These are phyloP conservation scores for Aspergillus ochraceoroseus DNA, from an alignment of 2,329 filamentous ascomycete species.

Conservation along the genomic window DNA sequence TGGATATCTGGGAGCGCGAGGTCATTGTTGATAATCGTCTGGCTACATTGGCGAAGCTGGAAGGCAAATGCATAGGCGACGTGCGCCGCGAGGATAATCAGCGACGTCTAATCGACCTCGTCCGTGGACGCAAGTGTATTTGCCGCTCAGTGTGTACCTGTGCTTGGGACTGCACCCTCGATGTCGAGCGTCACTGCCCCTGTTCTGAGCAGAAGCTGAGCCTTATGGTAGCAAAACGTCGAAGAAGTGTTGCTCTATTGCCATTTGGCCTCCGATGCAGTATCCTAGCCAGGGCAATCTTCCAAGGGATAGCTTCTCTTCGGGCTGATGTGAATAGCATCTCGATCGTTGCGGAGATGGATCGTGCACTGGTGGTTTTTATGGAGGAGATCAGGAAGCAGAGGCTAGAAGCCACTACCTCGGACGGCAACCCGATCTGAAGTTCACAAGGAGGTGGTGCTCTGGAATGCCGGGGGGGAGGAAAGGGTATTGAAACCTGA, in stretches of 20 bases:
- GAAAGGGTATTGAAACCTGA: too few relatives aligned
- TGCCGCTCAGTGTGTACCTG: slow-evolving; percentile 34
- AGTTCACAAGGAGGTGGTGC: too few relatives aligned
- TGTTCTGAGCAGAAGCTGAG: slow-evolving; percentile 36
- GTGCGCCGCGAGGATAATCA: slow-evolving; percentile 27
- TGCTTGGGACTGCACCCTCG: slow-evolving; percentile 31
- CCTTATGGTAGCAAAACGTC: slow-evolving; percentile 25
- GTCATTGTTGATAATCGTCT: slow-evolving; percentile 31
- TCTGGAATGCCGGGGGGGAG: too few relatives aligned
- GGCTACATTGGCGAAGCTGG: slow-evolving; percentile 32
- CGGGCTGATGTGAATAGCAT: slow-evolving; percentile 20
- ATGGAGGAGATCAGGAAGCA: slow-evolving; percentile 31
- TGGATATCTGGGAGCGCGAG: slow-evolving; percentile 24
- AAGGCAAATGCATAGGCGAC: slow-evolving; percentile 36
- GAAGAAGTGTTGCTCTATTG: slow-evolving; percentile 19
- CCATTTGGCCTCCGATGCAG: slow-evolving; percentile 22
- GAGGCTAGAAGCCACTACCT: slow-evolving; percentile 15
- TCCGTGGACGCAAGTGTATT: slow-evolving; percentile 35
- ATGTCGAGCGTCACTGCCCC: slow-evolving; percentile 31
- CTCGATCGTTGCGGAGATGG: slow-evolving; percentile 24
- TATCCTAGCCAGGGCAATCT: slow-evolving; percentile 30
- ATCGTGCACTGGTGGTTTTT: slow-evolving; percentile 26
- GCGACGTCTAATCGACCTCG: slow-evolving; percentile 25
- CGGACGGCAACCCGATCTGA: too few relatives aligned
- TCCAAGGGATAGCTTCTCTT: slow-evolving; percentile 29